These are phyloP conservation scores for Setomelanomma holmii DNA, from an alignment of 2,329 filamentous ascomycete genomes.

Conservation along the genomic window DNA sequence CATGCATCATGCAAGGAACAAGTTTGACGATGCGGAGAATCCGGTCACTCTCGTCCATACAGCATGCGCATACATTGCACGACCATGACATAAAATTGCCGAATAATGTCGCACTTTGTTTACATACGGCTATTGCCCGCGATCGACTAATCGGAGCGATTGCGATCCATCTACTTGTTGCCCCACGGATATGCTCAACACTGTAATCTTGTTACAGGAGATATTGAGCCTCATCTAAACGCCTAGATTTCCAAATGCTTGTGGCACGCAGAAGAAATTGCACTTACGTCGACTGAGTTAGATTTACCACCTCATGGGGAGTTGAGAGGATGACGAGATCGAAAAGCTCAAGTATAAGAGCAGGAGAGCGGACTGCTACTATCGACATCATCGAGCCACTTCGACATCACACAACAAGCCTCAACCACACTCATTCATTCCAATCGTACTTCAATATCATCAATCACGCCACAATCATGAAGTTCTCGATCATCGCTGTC, in stretches of 20 bases:
- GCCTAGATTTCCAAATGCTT: neutral
- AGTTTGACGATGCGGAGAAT: neutral
- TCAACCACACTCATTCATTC: neutral
- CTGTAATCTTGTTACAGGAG: neutral
- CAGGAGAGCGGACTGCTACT: neutral
- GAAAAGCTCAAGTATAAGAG: neutral
- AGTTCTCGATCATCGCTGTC: slow-evolving; percentile 12
- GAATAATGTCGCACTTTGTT: neutral
- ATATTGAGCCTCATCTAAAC: slow-evolving; percentile 18
- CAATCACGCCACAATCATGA: slow-evolving; percentile 10
- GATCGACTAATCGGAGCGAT: neutral
- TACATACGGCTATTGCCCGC: neutral
- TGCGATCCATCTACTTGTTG: neutral
- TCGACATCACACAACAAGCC: too few species aligned
- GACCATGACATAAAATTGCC: neutral
- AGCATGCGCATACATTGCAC: neutral
- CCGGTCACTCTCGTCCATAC: neutral
- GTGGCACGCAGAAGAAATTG: neutral
- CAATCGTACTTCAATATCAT: neutral
- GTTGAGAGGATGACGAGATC: too few species aligned
- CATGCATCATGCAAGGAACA: neutral
- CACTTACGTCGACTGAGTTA: neutral
- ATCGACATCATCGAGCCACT: neutral
- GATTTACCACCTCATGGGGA: too few species aligned
- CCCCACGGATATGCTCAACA: neutral